A percentile compares a stretch with the other conserved stretches of the same genome.
phyloP scores from a whole-genome alignment of 1,284 basidiomycete species.

The Naganishia sp. region DNA sequence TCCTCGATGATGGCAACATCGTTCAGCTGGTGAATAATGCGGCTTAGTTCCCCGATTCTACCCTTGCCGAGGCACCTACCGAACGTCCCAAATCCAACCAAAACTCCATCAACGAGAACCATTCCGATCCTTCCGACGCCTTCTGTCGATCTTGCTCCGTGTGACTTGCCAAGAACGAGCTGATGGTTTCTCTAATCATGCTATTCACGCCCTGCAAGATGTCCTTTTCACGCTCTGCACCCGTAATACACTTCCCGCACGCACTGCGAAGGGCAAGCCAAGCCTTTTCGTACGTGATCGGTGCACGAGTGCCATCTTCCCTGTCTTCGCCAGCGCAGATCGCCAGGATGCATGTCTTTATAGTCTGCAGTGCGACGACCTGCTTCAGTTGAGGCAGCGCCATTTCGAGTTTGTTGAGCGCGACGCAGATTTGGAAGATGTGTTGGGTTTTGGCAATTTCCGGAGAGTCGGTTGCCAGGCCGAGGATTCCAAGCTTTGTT shows the following conservation, averaged over 20 bases:
- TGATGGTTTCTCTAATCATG: constrained; percentile 7
- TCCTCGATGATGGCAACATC: constrained; percentile 42
- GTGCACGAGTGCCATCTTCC: not conserved
- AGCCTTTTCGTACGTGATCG: constrained; percentile 9
- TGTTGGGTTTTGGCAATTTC: constrained; percentile 11
- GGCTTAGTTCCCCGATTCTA: not conserved
- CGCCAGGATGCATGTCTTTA: constrained; percentile 16
- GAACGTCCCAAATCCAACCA: constrained; percentile 48
- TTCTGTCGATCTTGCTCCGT: not conserved
- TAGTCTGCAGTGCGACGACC: constrained; percentile 9
- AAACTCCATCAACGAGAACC: constrained; percentile 43
- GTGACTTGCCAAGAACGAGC: not conserved
- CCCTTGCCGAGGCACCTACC: constrained; percentile 32
- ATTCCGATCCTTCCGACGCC: constrained; percentile 37
- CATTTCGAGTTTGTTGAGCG: constrained; percentile 17
- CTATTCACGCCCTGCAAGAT: not conserved
- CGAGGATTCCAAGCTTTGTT: not conserved
- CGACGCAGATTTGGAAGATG: constrained; percentile 18
- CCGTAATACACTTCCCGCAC: constrained; percentile 8
- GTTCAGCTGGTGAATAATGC: constrained; percentile 36
- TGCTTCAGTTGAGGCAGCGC: constrained; percentile 13
- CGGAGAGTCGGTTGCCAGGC: constrained; percentile 7
- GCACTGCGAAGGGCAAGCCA: constrained; percentile 2
- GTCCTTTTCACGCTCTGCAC: constrained; percentile 4
- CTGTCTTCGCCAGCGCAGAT: constrained; percentile 13